Conservation (phyloP, 768 basidiomycete genomes). For the Tulasnella sp. region DNA sequence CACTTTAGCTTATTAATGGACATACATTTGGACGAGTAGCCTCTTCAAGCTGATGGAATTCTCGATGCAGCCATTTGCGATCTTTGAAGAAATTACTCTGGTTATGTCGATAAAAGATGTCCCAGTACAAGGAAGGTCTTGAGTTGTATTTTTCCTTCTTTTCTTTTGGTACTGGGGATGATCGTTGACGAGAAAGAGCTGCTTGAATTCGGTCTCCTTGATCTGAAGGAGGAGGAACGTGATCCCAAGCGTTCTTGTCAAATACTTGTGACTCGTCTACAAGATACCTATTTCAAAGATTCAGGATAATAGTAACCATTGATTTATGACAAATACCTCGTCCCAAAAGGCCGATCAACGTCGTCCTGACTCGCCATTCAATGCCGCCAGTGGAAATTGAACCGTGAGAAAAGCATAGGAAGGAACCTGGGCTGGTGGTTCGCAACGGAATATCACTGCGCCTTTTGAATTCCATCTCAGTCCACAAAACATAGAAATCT, state of each 20-base stretch:
- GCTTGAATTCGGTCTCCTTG: constrained; percentile 59
- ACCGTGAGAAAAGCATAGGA: too few relatives aligned
- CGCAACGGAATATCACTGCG: too few relatives aligned
- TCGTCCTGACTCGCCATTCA: too few relatives aligned
- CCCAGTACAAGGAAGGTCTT: constrained; percentile 42
- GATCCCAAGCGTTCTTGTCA: constrained; percentile 41
- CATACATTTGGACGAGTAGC: constrained; percentile 54
- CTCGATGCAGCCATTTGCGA: constrained; percentile 89
- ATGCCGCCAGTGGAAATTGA: too few relatives aligned
- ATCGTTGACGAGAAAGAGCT: constrained; percentile 56
- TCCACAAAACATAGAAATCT: too few relatives aligned
- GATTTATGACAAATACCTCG: too few relatives aligned
- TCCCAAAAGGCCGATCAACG: too few relatives aligned
- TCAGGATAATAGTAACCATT: background rate
- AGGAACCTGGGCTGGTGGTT: too few relatives aligned
- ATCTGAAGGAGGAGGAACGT: constrained; percentile 71
- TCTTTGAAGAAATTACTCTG: constrained; percentile 85
- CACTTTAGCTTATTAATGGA: background rate
- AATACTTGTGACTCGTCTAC: constrained; percentile 28
- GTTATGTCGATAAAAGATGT: constrained; percentile 83
- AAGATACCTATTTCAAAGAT: constrained; percentile 41
- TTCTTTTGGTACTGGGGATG: constrained; percentile 57
- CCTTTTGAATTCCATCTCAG: too few relatives aligned
- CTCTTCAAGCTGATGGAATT: constrained; percentile 77
- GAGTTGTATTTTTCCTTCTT: constrained; percentile 39